Base-by-base conservation (phyloP, 352 stramenopile genomes). In the Globisporangium mamillatum region DNA sequence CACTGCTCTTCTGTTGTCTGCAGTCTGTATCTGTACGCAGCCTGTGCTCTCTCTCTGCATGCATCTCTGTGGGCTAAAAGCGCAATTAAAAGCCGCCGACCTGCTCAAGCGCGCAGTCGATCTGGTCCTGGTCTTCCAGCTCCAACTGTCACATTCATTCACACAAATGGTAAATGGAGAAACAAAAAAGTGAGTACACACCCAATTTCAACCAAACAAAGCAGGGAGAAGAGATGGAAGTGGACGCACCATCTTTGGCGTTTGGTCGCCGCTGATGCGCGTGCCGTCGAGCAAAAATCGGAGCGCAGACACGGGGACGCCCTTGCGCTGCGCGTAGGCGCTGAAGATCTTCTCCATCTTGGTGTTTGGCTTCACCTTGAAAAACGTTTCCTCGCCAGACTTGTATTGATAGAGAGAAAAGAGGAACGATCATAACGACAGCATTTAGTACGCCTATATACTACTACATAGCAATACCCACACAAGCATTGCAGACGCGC, bases 281-380 rank as follows among this genome's bases (percentile, higher is more conserved):
- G 98, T 97, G 59, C 97, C 97, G 68, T 99, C 97, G 54, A 99
- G 71, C 63, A 99, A 76, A 78, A 99, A 99, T 22, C 97, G 92
- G 58, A 99, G 83, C 32, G 93, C 94, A 25, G 60, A 76, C 3
- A 81, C 74, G 0, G 95, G 86, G 8, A 99, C 92, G 59, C 96
- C 95, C 80, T 99, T 98, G 64, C 96, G 90, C 71, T 95, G 80
- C 12, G 97, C 97, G 73, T 98, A 99, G 4, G 97, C 97, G 63
- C 91, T 91, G 76, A 99, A 99, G 57, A 99, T 97, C 77, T 99
- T 99, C 64, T 94, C 86, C 97, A 99, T 99, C 85, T 98, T 98
- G 46, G 97, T 99, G 62, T 96, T 98, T 64, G 93, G 98, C 81
- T 99, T 99, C 55, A 99, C 97, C 84, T 99, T 99, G 83, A 99